These are phyloP conservation scores for Melaleuca quinquenervia DNA, from an alignment of 345 rosid species.

Conservation along the genomic window DNA sequence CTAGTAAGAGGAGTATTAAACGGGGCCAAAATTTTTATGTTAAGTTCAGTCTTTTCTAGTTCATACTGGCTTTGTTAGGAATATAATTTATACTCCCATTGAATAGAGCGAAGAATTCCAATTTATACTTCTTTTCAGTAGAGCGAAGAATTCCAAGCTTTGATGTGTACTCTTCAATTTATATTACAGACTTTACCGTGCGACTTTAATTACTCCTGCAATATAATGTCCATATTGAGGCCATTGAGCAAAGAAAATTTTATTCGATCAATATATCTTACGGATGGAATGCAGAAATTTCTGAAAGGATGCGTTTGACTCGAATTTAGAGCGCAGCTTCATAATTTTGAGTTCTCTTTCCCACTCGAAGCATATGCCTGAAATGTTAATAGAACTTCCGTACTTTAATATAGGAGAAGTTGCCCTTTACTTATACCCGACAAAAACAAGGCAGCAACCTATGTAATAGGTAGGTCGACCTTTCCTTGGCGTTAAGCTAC, in stretches of 20 bases:
- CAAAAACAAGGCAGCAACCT: no score
- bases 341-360: not conserved
- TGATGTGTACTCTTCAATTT: not conserved
- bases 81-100: not conserved
- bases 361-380: rapidly evolving
- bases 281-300: not conserved
- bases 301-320: not conserved
- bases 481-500: no score
- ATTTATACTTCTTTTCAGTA: not conserved
- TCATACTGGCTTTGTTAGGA: not conserved
- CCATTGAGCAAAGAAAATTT: rapidly evolving
- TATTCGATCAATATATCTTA: no score
- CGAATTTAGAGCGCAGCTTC: rapidly evolving
- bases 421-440: rapidly evolving
- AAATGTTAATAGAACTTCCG: no score
- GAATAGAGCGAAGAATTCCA: not conserved
- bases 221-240: no score
- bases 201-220: not conserved
- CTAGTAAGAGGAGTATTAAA: not conserved
- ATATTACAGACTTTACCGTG: not conserved
- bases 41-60: not conserved
- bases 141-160: not conserved
- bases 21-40: not conserved
- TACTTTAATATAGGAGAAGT: no score
- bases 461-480: no score